Evolutionary conservation across 23 red algal genomes (phyloP), one percentile per base, ranked within the genome.

Genomic region (Gracilaria gracilis): DNA sequence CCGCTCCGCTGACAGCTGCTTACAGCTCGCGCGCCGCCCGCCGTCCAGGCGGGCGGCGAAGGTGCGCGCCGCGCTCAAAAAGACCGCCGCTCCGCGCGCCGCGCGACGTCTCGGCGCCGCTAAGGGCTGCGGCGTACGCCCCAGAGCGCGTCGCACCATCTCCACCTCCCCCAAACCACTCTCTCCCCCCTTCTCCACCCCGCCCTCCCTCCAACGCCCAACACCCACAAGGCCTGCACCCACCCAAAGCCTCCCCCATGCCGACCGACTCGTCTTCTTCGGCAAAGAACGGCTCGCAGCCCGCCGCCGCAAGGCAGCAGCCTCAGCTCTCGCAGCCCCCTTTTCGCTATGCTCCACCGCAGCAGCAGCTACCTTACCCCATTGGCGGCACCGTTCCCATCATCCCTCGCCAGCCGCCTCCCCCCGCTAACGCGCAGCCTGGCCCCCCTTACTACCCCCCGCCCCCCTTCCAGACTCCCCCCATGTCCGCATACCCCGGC

Each of bases 181-280:
- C 17, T n/a, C 37, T 37, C 35, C 69, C 19, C 36, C 35, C 16
- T 12, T 16, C 69, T 13, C 69, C 27, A 75, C 40, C 29, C 37
- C 69, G 5, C n/a, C n/a, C n/a, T n/a, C 33, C 69, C 44, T 75
- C 11, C 42, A 46, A 46, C 42, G n/a, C n/a, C n/a, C n/a, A 46
- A 46, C 42, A 11, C 42, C 42, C 42, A 4, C 42, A 11, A 46
- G 42, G 42, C 42, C 69, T 46, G 35, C 37, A 75, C 19, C 4
- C 35, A 75, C 69, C 19, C 36, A 19, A 7, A 9, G 4, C 37
- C 28, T 36, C 72, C 72, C 39, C 27, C 72, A 77, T 77, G 72
- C 72, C 72, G 20, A 77, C 72, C 72, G 72, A 77, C 72, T 77
- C 72, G 1, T 77, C 72, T 25, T 77, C 72, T 15, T 77, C 72